Conservation (phyloP, 2,329 filamentous ascomycete genomes). For the Microcyclospora tardicrescens region DNA sequence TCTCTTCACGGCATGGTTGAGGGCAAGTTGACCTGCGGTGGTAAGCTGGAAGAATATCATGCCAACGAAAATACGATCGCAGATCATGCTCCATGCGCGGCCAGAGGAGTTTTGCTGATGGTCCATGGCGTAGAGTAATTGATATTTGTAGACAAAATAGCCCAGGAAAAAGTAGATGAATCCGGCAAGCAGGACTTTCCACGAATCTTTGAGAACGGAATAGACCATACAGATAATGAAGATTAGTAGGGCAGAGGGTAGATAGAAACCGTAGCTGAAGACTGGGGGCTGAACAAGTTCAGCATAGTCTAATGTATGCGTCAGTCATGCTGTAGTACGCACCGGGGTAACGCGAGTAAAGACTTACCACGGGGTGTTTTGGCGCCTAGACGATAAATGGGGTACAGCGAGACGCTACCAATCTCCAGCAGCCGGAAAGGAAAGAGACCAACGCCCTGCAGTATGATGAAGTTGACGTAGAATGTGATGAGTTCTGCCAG, state of each 20-base stretch:
- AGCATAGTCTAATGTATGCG: conserved; percentile 49
- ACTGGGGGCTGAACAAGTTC: conserved; percentile 68
- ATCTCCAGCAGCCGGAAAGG: conserved; percentile 86
- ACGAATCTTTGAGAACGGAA: conserved; percentile 69
- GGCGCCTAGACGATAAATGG: conserved; percentile 62
- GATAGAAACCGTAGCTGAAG: conserved; percentile 92
- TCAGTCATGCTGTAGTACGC: not conserved
- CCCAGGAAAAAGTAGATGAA: conserved; percentile 71
- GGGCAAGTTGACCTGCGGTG: conserved; percentile 73
- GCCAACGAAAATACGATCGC: conserved; percentile 76
- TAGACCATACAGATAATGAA: conserved; percentile 96
- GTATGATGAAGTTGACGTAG: conserved; percentile 85
- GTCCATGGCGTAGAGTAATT: conserved; percentile 95
- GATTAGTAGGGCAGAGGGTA: conserved; percentile 82
- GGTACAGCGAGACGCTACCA: conserved; percentile 71
- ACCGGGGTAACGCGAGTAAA: not conserved
- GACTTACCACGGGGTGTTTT: conserved; percentile 60
- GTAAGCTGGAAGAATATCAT: conserved; percentile 81
- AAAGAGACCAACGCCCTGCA: conserved; percentile 87
- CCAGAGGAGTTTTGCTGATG: conserved; percentile 90
- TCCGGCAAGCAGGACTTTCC: conserved; percentile 68
- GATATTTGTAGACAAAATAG: conserved; percentile 91
- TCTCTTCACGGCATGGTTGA: conserved; percentile 58
- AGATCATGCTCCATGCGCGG: conserved; percentile 91
- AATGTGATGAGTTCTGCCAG: conserved; percentile 66